phyloP scores from a whole-genome alignment of 169 alveolate species.

The Cryptosporidium ubiquitum region DNA sequence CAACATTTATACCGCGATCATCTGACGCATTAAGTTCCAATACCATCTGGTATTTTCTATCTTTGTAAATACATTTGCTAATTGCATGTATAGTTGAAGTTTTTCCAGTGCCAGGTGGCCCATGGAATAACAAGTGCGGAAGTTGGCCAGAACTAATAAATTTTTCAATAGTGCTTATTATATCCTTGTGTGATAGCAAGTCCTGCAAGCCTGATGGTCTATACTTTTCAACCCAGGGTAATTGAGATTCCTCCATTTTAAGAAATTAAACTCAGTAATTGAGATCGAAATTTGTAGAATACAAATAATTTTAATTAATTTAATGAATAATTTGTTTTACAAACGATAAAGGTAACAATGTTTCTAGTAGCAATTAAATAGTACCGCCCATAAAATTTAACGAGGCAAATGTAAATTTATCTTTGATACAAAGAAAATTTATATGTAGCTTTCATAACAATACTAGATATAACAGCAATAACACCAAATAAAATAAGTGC shows the following conservation, averaged over 20 bases:
- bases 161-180: constrained; percentile 90
- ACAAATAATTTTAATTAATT: background rate
- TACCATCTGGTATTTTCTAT: constrained; percentile 80
- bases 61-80: constrained; percentile 92
- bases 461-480: too few species aligned
- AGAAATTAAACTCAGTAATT: background rate
- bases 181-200: constrained; percentile 94
- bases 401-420: background rate
- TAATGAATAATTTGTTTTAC: background rate
- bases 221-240: constrained; percentile 94
- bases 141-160: constrained; percentile 94
- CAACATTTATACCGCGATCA: constrained; percentile 97
- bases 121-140: constrained; percentile 94
- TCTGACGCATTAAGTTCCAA: constrained; percentile 97
- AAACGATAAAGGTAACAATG: background rate
- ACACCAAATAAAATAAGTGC: too few species aligned
- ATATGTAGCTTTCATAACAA: background rate
- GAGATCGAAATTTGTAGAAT: background rate
- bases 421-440: background rate
- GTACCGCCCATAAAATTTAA: background rate
- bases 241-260: constrained; percentile 51
- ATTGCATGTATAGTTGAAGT: constrained; percentile 94
- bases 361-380: background rate
- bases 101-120: constrained; percentile 98
- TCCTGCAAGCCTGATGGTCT: constrained; percentile 93